These are phyloP conservation scores for Penicillium argentinense DNA, from an alignment of 495 filamentous ascomycete species.

Conservation along the genomic window DNA sequence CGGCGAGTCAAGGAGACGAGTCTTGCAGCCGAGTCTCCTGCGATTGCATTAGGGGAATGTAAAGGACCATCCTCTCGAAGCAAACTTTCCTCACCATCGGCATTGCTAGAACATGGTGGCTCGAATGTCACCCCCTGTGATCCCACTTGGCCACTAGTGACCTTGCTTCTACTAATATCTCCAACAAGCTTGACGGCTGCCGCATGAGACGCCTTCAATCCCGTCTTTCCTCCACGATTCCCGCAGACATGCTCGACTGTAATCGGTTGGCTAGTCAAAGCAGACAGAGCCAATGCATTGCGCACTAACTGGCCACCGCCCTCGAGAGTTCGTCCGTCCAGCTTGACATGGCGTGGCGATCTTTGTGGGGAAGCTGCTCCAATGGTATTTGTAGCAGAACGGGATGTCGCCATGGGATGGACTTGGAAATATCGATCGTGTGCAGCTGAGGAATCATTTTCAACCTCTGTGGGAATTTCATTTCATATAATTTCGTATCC, in stretches of 20 bases:
- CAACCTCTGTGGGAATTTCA: no score
- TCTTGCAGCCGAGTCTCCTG: neutral
- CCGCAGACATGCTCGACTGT: constrained; percentile 68
- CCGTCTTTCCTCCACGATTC: constrained; percentile 57
- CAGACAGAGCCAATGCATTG: constrained; percentile 66
- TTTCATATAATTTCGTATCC: no score
- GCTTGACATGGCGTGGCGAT: constrained; percentile 26
- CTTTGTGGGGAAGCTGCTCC: constrained; percentile 1
- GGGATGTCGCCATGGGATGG: constrained; percentile 3
- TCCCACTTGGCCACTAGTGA: constrained; percentile 55
- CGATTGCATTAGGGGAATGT: no score
- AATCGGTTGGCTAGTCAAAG: constrained; percentile 64
- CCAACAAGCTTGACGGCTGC: constrained; percentile 67
- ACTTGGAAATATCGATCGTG: no score
- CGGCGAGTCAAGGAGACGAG: constrained; percentile 12
- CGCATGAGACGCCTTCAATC: constrained; percentile 76
- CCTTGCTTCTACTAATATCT: constrained; percentile 57
- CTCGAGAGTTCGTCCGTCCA: constrained; percentile 75
- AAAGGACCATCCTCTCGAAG: no score
- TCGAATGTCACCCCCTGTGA: constrained; percentile 54
- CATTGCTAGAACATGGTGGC: constrained; percentile 26
- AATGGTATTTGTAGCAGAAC: neutral
- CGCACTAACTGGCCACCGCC: constrained; percentile 84
- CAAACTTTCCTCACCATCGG: no score
- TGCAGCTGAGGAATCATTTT: no score